Conservation (phyloP, 345 rosid species). For the Boechera stricta region DNA sequence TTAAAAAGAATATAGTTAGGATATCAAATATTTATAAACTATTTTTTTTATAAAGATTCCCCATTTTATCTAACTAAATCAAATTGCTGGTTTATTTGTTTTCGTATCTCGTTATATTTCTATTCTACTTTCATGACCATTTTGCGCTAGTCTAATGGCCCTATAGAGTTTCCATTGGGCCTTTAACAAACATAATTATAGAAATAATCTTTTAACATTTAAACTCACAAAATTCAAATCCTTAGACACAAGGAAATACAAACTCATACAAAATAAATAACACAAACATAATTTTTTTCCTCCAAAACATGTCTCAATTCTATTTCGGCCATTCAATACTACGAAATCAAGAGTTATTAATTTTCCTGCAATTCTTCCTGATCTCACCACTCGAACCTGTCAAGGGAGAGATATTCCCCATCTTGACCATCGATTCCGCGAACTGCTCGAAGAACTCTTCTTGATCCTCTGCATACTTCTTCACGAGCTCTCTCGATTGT, state of each 20-base stretch:
- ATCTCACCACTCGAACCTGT: slow-evolving; percentile 79
- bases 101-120: not conserved
- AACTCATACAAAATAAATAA: slow-evolving; percentile 2
- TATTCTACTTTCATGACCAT: not conserved
- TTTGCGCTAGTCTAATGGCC: not conserved
- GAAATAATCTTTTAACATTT: not conserved
- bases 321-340: not conserved
- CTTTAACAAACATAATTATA: not conserved
- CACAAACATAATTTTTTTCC: slow-evolving; percentile 12
- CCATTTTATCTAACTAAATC: not conserved
- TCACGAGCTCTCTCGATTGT: slow-evolving; percentile 64
- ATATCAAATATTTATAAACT: not conserved
- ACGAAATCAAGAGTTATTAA: slow-evolving; percentile 57
- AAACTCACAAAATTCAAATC: not conserved
- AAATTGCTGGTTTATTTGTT: not conserved
- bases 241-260: not conserved
- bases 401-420: slow-evolving; percentile 90
- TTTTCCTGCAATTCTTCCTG: slow-evolving; percentile 74
- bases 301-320: not conserved
- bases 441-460: slow-evolving; percentile 75
- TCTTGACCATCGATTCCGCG: slow-evolving; percentile 81
- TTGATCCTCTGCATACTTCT: slow-evolving; percentile 69
- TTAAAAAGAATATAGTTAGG: not conserved
- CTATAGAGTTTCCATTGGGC: not conserved
- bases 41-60: not conserved